Evolutionary conservation across 1,139 yeast species (phyloP).

Genomic region (Candida glucosophila): DNA sequence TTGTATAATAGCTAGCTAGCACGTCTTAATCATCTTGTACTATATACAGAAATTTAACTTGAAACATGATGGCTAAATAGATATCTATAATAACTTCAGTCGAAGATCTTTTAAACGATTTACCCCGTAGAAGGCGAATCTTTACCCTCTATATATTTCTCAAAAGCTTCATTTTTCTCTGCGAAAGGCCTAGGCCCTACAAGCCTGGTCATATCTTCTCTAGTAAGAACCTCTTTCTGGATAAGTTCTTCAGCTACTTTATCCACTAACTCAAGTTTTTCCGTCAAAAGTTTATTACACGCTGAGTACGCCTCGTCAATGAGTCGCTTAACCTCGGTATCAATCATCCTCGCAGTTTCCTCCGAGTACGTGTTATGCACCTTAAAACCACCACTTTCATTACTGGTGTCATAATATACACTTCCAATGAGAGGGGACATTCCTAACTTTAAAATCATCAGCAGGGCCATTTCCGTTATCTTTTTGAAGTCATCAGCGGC

Average conservation of each 20-base stretch:
- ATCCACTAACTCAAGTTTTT: slow-evolving; percentile 54
- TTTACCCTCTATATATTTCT: slow-evolving; percentile 54
- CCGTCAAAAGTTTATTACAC: slow-evolving; percentile 48
- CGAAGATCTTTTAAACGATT: slow-evolving; percentile 16
- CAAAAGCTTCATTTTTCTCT: slow-evolving; percentile 73
- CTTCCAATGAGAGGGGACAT: slow-evolving; percentile 68
- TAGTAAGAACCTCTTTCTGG: slow-evolving; percentile 63
- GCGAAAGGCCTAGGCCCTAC: slow-evolving; percentile 73
- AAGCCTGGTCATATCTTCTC: slow-evolving; percentile 72
- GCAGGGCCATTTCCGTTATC: slow-evolving; percentile 68
- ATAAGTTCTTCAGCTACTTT: slow-evolving; percentile 62
- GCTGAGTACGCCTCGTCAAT: slow-evolving; percentile 44
- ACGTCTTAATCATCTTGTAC: too few relatives aligned
- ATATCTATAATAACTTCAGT: too few relatives aligned
- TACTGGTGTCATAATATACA: slow-evolving; percentile 43
- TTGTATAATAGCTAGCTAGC: too few relatives aligned
- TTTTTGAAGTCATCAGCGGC: slow-evolving; percentile 78
- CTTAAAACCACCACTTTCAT: slow-evolving; percentile 37
- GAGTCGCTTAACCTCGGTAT: slow-evolving; percentile 55
- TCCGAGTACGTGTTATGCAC: slow-evolving; percentile 67
- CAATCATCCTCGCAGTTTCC: slow-evolving; percentile 57
- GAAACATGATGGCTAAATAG: too few relatives aligned
- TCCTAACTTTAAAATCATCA: slow-evolving; percentile 69
- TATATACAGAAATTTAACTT: too few relatives aligned
- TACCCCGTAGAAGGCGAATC: too few relatives aligned